Base-by-base conservation (phyloP, 768 basidiomycete species). In the Dioszegia hungarica region DNA sequence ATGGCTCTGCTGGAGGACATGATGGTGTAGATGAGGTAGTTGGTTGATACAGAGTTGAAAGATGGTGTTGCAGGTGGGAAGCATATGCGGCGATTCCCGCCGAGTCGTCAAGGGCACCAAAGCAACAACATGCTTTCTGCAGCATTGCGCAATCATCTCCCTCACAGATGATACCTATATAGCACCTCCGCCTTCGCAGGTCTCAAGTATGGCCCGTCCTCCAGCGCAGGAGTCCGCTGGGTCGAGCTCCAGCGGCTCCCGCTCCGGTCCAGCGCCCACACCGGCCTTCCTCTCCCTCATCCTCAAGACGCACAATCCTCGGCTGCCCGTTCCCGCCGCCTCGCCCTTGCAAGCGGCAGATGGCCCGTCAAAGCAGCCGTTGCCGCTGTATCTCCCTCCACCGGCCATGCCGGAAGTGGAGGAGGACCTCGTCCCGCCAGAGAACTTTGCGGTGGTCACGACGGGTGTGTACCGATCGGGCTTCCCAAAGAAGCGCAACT, bases 401-500 rank as follows among this genome's bases (percentile, higher is more conserved):
- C 68, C 69, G 1, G 64, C 66, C 14, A 45, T 70, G 19, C 67
- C 69, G 2, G 47, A 53, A 1, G 34, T 64, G 1, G 64, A 66
- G 54, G 72, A 73, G 17, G 68, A 66, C 50, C 54, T 73, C 8
- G 64, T 72, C 1, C 76, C 75, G 10, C 78, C 77, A 4, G 75
- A 77, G 43, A 78, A 79, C 64, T 78, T 77, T 51, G 65, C 71
- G 1, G 53, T 72, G 41, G 77, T 79, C 17, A 59, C 56, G 20
- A 47, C 65, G 1, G 71, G 69, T 1, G 66, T 78, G 0, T 79
- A 77, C 55, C 59, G 78, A 10, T 64, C 60, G 36, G 67, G 66
- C 10, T 79, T 77, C 51, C 78, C 78, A 2, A 71, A 70, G 46
- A 63, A 62, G 46, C 62, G 70, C 38, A 70, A 78, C 58, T 79